Conservation (phyloP, 257 asterid species). For the Nicotiana tomentosiformis region DNA sequence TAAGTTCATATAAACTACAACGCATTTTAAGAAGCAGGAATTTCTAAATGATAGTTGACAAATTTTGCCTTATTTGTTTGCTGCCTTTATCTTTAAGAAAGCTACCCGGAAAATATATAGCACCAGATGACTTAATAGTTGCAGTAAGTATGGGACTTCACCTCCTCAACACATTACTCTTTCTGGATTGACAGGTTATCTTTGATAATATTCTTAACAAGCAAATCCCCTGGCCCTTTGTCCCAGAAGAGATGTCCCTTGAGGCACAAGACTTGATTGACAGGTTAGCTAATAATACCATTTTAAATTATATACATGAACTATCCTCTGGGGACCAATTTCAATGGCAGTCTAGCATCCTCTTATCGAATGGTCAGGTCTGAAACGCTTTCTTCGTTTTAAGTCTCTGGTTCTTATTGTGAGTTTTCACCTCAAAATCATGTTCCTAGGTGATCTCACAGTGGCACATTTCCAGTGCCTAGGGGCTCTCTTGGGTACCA, state of each 20-base stretch:
- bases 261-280: constrained; percentile 83
- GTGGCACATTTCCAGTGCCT: neutral
- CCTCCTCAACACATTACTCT: neutral
- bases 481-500: neutral
- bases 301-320: neutral
- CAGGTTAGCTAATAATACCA: constrained; percentile 41
- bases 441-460: neutral
- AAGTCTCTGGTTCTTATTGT: neutral
- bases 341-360: neutral
- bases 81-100: neutral
- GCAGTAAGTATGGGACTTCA: neutral
- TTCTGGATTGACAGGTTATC: constrained; percentile 51
- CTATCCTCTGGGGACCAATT: neutral
- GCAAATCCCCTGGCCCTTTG: constrained; percentile 85
- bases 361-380: neutral
- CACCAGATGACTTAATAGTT: neutral
- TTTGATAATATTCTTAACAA: constrained; percentile 84
- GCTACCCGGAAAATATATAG: neutral
- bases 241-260: constrained; percentile 68
- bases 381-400: neutral
- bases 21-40: neutral
- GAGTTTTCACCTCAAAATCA: neutral
- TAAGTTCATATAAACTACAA: neutral
- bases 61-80: neutral
- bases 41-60: neutral